Evolutionary conservation across 441 rosid genomes (phyloP), one percentile per base, ranked within the genome.

Genomic region (Geranium incanum): DNA sequence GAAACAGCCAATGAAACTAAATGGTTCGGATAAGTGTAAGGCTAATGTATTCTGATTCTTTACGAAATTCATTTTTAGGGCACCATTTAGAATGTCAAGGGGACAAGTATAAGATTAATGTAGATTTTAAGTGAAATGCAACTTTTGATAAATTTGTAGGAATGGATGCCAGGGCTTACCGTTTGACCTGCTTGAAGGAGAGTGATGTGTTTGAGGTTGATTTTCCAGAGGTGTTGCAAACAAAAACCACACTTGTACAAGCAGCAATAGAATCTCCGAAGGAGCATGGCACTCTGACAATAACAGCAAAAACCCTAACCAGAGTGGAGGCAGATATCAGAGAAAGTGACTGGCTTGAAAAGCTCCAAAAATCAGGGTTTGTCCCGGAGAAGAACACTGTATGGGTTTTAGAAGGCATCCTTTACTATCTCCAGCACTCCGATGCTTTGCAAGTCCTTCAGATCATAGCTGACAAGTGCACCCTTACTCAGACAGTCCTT

Each of bases 111-210:
- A 13, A 45, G 9, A 1, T 11, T 11, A 45, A 8, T 45, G 52
- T 11, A 45, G 2, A 6, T 45, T 6, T 11, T 45, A 6, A 6
- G 43, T 38, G 43, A 38, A 38, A 38, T 38, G 43, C 43, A 38
- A 38, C 43, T 38, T 38, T 38, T 38, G 43, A 38, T 38, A 6
- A 3, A 3, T 3, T 67, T 66, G 78, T 79, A 93, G 97, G 97
- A 74, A 93, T 93, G 97, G 98, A 93, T 79, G 78, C 96, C 57
- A 89, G 96, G 76, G 92, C 95, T 62, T 93, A 88, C 84, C 87
- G 96, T 63, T 78, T 89, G 66, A 78, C 71, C 78, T 88, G 89
- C 83, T 83, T 91, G 76, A 82, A 83, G 83, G 88, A 89, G 75
- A 84, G 88, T 68, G 79, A 82, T 5, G 85, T 91, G 74, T 89